Conservation (phyloP, 2,329 filamentous ascomycete genomes). For the Cladosporium sp. region DNA sequence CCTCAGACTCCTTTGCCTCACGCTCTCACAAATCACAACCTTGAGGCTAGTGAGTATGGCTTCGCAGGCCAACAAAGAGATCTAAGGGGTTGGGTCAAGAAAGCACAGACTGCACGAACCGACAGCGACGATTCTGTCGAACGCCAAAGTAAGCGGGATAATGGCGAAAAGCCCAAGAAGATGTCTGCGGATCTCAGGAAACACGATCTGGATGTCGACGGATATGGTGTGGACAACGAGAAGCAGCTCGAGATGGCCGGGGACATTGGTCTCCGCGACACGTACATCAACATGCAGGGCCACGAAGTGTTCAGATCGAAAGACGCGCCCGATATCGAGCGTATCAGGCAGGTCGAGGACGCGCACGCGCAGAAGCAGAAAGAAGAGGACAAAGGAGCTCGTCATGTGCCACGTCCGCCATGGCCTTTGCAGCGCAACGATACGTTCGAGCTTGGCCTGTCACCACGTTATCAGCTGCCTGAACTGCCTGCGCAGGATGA, state of each 20-base stretch:
- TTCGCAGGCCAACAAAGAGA: slow-evolving; percentile 15
- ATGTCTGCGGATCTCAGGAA: slow-evolving; percentile 20
- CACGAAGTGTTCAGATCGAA: slow-evolving; percentile 68
- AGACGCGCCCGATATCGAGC: slow-evolving; percentile 60
- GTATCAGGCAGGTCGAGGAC: slow-evolving; percentile 31
- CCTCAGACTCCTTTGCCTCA: slow-evolving; percentile 27
- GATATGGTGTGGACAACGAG: slow-evolving; percentile 73
- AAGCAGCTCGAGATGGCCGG: slow-evolving; percentile 35
- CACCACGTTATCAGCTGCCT: slow-evolving; percentile 65
- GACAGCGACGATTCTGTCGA: slow-evolving; percentile 7
- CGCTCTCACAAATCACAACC: slow-evolving; percentile 23
- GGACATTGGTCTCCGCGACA: slow-evolving; percentile 34
- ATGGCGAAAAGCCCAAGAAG: slow-evolving; percentile 11
- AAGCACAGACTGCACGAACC: neutral
- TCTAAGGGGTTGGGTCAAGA: slow-evolving; percentile 16
- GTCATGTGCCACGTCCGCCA: slow-evolving; percentile 26
- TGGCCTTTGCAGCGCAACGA: slow-evolving; percentile 48
- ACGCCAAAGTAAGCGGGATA: neutral
- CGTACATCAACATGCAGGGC: slow-evolving; percentile 54
- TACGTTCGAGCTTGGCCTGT: slow-evolving; percentile 64
- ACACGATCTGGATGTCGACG: slow-evolving; percentile 72
- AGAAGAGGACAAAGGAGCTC: slow-evolving; percentile 29
- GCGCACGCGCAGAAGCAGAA: slow-evolving; percentile 12
- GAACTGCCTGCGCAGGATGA: slow-evolving; percentile 68
- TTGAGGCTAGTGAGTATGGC: slow-evolving; percentile 15